These are phyloP conservation scores for Cordyceps tenuipes DNA, from an alignment of 2,329 filamentous ascomycete species.

Conservation along the genomic window DNA sequence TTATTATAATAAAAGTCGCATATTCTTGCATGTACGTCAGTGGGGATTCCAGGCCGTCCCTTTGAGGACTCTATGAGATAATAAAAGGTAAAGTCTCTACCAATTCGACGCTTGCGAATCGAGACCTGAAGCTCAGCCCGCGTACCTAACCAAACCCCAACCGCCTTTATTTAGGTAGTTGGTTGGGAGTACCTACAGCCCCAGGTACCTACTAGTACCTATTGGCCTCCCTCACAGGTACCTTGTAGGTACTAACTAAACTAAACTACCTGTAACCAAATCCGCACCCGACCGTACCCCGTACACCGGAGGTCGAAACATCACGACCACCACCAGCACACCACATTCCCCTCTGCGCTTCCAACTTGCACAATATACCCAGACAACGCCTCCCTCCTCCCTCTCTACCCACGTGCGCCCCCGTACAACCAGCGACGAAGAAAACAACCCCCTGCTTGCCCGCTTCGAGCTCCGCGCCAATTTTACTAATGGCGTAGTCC, in stretches of 20 bases:
- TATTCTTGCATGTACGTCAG: no score
- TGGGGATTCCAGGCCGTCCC: no score
- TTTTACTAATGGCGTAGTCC: slow-evolving; percentile 56
- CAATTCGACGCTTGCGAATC: no score
- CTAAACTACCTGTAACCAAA: neutral
- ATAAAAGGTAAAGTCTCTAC: no score
- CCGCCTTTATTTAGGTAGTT: neutral
- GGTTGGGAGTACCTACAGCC: no score
- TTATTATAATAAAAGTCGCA: no score
- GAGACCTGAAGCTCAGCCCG: no score
- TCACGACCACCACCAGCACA: neutral
- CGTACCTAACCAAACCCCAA: neutral
- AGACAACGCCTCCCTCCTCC: neutral
- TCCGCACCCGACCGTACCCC: neutral
- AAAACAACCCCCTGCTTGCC: neutral
- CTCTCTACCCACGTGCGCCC: slow-evolving; percentile 4
- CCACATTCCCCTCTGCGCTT: neutral
- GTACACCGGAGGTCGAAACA: slow-evolving; percentile 1
- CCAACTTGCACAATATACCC: neutral
- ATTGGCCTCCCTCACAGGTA: neutral
- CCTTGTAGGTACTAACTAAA: neutral
- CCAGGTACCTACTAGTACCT: no score
- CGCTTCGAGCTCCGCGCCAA: slow-evolving; percentile 23
- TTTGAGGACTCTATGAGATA: no score
- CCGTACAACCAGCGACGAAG: slow-evolving; percentile 3